Base-by-base conservation (phyloP, 495 filamentous ascomycete genomes). In the Daldinia vernicosa region DNA sequence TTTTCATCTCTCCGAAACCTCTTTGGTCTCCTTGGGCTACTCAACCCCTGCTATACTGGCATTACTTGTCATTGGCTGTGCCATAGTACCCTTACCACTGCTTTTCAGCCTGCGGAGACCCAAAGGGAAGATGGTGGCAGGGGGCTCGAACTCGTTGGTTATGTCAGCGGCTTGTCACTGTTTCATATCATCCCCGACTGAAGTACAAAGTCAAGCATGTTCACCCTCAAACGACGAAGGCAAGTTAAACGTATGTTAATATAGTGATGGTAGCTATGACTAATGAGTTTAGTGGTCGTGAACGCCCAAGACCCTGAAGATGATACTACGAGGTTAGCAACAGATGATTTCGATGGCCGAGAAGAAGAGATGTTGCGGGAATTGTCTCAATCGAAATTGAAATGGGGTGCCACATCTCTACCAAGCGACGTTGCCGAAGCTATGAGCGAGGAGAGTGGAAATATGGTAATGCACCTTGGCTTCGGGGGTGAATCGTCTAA, bases 381-480 rank as follows among this genome's bases (percentile, higher is more conserved):
- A 45, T 9, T 45, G 17, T 45, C 40, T 19, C 40, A 22, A 8
- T 45, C 40, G 6, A 45, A 45, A 45, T 8, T 45, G 7, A 45
- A 45, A 45, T 45, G 40, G 40, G 40, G 40, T 45, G 40, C 40
- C 9, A 45, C 40, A 19, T 19, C 17, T 1, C 19, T 45, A 22
- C 40, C 40, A 45, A 45, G 17, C 9, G 17, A 22, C 40, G 0
- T 45, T 45, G 40, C 40, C 40, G 40, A 45, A 17, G n/a, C 8
- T 22, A 45, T 45, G 40, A 45, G 17, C 17, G 40, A 45, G 40
- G 17, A 45, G 17, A 22, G 17, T 9, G 40, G 40, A 45, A 45
- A 22, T 1, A 2, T 1, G 7, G 40, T 45, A 45, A 45, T 45
- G 60, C 67, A 65, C 30, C 56, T 70, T 19, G 67, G 61, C 35